These are phyloP conservation scores for Neolentinus lepideus DNA, from an alignment of 1,284 basidiomycete genomes.

Conservation along the genomic window DNA sequence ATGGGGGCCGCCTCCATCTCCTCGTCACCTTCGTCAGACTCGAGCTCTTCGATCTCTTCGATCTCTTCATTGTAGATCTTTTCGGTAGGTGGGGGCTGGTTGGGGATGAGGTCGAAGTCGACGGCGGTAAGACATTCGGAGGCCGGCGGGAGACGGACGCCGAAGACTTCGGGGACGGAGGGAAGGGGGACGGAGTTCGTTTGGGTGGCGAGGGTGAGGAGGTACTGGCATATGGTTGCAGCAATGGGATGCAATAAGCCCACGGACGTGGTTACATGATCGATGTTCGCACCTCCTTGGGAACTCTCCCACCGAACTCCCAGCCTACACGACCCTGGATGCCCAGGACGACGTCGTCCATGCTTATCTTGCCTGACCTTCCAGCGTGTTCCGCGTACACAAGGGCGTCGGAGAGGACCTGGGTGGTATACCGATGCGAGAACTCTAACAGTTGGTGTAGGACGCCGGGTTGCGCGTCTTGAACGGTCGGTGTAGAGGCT, in stretches of 20 bases:
- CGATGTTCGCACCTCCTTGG: conserved; percentile 76
- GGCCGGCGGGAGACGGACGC: conserved; percentile 80
- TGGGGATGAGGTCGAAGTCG: conserved; percentile 91
- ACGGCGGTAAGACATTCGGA: conserved; percentile 84
- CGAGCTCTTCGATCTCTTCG: conserved; percentile 69
- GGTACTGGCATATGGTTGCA: conserved; percentile 50
- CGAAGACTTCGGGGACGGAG: conserved; percentile 91
- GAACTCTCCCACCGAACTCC: conserved; percentile 89
- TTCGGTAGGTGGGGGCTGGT: conserved; percentile 69
- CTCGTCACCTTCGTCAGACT: conserved; percentile 45
- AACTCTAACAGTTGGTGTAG: conserved; percentile 95
- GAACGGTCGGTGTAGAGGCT: conserved; percentile 87
- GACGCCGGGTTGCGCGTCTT: conserved; percentile 91
- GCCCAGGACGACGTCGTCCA: conserved; percentile 88
- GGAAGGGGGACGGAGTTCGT: conserved; percentile 89
- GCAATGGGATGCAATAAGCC: not conserved
- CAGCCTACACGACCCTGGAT: conserved; percentile 92
- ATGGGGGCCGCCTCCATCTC: conserved; percentile 54
- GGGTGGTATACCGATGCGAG: conserved; percentile 89
- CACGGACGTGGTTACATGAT: not conserved
- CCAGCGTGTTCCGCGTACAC: conserved; percentile 94
- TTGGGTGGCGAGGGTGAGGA: conserved; percentile 83
- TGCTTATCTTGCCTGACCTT: conserved; percentile 67
- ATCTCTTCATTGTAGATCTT: conserved; percentile 73
- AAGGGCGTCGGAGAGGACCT: conserved; percentile 86